Evolutionary conservation across 2,329 filamentous ascomycete genomes (phyloP).

Genomic region (Phaeosphaeria sp.): DNA sequence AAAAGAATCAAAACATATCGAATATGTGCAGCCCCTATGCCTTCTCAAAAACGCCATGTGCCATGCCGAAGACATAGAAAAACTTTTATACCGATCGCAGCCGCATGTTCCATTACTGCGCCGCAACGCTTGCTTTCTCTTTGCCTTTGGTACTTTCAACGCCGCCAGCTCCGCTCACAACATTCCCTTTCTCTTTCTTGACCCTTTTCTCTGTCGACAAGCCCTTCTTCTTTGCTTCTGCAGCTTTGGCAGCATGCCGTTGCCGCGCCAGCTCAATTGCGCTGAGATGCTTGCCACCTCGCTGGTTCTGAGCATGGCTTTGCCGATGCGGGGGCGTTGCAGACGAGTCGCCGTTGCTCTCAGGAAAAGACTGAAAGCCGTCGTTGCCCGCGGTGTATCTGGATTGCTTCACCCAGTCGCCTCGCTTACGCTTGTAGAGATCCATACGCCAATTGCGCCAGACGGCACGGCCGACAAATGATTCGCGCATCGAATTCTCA

Average conservation of each 20-base stretch:
- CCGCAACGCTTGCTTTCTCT: slow-evolving; percentile 31
- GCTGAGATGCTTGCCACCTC: slow-evolving; percentile 36
- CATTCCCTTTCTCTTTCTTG: slow-evolving; percentile 24
- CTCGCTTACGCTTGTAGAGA: slow-evolving; percentile 67
- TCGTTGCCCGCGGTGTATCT: slow-evolving; percentile 60
- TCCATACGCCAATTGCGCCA: slow-evolving; percentile 80
- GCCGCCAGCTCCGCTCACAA: slow-evolving; percentile 13
- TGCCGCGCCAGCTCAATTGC: slow-evolving; percentile 64
- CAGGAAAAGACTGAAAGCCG: slow-evolving; percentile 58
- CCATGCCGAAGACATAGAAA: slow-evolving; percentile 22
- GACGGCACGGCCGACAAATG: slow-evolving; percentile 68
- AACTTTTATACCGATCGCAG: slow-evolving; percentile 8
- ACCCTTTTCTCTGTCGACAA: slow-evolving; percentile 34
- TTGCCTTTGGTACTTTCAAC: slow-evolving; percentile 26
- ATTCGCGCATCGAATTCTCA: slow-evolving; percentile 68
- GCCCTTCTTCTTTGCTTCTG: slow-evolving; percentile 41
- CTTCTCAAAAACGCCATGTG: slow-evolving; percentile 26
- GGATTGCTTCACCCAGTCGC: slow-evolving; percentile 69
- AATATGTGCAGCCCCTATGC: neutral
- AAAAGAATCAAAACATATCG: neutral
- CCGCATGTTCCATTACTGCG: slow-evolving; percentile 24
- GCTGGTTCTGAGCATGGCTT: slow-evolving; percentile 18
- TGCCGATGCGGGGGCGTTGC: slow-evolving; percentile 7
- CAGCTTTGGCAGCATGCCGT: slow-evolving; percentile 57
- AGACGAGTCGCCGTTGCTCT: slow-evolving; percentile 40